Base-by-base conservation (phyloP, 768 basidiomycete species). In the Filobasidium wieringae region DNA sequence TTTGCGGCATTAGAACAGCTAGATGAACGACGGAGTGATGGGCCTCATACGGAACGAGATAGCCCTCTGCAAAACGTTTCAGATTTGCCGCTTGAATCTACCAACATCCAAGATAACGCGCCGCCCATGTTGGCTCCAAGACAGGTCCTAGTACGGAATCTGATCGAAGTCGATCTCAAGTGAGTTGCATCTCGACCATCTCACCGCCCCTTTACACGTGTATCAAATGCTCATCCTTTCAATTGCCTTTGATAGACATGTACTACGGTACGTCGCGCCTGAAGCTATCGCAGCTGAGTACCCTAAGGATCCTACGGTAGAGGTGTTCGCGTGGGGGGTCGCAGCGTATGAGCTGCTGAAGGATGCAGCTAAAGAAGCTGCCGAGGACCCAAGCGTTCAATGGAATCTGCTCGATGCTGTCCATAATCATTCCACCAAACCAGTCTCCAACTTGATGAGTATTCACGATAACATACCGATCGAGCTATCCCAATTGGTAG, bases 261-360 rank as follows among this genome's bases (percentile, higher is more conserved):
- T n/a, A n/a, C 56, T 69, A 1, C 60, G 64, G 7, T 67, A 63
- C 27, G 60, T 68, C 43, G 67, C 69, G 1, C 69, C 69, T 4
- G 64, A 62, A 53, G 55, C 59, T 6, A 55, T 64, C 7, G 51
- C 57, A 1, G 52, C 64, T 1, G 50, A 43, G 19, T 43, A 50
- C 50, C 4, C 58, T 22, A 22, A 24, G 53, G 40, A 51, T 49
- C 7, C 34, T n/a, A 19, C 52, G 5, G 53, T 54, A 24, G 69
- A 70, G 55, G 57, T 72, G 22, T 72, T 63, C 37, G 63, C 63
- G 6, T 67, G 69, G 39, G 71, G 68, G 7, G 67, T 70, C 14
- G 30, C 64, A 1, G 64, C 64, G 4, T 68, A 65, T 51, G 68
- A 72, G 52, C 49, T 69, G 36, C 17, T 70, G 4, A 67, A 66